Evolutionary conservation across 306 rosid species (phyloP).

Genomic region (Quercus ilex): DNA sequence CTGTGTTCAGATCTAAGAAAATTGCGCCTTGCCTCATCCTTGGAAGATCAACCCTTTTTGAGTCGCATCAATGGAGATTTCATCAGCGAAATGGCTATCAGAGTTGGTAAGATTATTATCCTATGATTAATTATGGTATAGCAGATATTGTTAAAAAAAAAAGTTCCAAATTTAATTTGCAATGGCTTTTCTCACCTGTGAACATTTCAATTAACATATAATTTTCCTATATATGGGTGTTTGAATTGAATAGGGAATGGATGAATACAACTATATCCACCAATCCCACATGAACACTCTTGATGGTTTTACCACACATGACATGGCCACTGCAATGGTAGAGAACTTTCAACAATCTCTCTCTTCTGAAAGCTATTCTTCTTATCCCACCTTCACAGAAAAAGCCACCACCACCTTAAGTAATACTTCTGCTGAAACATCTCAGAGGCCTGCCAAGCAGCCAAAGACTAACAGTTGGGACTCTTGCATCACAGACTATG

Average conservation of each 20-base stretch:
- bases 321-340: conserved; percentile 30
- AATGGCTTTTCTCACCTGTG: too few species aligned
- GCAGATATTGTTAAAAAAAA: background rate
- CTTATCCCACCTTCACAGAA: conserved; percentile 23
- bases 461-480: conserved; percentile 19
- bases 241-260: conserved; percentile 36
- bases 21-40: background rate
- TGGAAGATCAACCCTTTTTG: background rate
- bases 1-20: background rate
- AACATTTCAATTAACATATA: background rate
- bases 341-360: conserved; percentile 28
- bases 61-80: conserved; percentile 28
- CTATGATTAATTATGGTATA: too few species aligned
- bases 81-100: conserved; percentile 42
- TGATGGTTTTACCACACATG: conserved; percentile 29
- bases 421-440: conserved; percentile 34
- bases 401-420: conserved; percentile 15
- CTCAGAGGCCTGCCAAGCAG: conserved; percentile 31
- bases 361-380: conserved; percentile 38
- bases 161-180: background rate
- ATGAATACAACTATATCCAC: conserved; percentile 36
- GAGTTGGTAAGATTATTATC: conserved; percentile 45
- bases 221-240: background rate
- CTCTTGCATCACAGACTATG: conserved; percentile 18
- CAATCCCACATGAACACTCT: conserved; percentile 25